phyloP scores from a whole-genome alignment of 2,329 filamentous ascomycete species.

The Didymellaceae sp. region DNA sequence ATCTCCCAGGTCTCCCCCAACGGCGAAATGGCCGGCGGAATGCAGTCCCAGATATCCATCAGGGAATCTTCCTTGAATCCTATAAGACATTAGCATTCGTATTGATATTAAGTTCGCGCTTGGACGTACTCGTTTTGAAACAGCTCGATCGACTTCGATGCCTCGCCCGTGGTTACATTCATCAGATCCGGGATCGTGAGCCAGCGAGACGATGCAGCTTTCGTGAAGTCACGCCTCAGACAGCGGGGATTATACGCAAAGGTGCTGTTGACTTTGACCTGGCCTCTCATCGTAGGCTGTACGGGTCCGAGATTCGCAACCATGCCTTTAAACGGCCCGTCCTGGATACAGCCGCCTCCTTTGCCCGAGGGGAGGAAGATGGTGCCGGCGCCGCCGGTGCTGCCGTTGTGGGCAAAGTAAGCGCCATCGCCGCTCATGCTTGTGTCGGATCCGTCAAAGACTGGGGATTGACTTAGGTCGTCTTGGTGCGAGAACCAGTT shows the following conservation, averaged over 20 bases:
- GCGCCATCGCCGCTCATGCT: conserved; percentile 46
- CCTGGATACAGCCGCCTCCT: conserved; percentile 33
- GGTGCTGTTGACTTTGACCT: conserved; percentile 18
- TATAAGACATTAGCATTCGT: neutral
- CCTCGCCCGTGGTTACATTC: conserved; percentile 60
- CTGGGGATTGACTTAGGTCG: conserved; percentile 35
- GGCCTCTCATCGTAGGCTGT: conserved; percentile 16
- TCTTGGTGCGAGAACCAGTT: conserved; percentile 52
- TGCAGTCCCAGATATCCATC: conserved; percentile 48
- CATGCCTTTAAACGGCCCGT: conserved; percentile 32
- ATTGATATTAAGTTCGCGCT: neutral
- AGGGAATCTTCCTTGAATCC: conserved; percentile 22
- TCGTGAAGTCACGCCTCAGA: conserved; percentile 43
- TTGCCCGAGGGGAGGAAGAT: conserved; percentile 16
- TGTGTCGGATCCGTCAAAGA: conserved; percentile 37
- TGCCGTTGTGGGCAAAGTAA: conserved; percentile 27
- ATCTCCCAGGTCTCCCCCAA: conserved; percentile 46
- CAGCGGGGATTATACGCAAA: conserved; percentile 40
- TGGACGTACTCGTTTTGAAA: conserved; percentile 42
- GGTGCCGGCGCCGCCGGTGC: conserved; percentile 21
- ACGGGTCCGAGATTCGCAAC: conserved; percentile 35
- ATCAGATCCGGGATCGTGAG: conserved; percentile 39
- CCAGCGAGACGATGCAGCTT: conserved; percentile 21
- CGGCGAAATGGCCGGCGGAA: conserved; percentile 46
- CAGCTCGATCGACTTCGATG: conserved; percentile 44